Base-by-base conservation (phyloP, 1,284 basidiomycete species). In the Boletus holoroseus region DNA sequence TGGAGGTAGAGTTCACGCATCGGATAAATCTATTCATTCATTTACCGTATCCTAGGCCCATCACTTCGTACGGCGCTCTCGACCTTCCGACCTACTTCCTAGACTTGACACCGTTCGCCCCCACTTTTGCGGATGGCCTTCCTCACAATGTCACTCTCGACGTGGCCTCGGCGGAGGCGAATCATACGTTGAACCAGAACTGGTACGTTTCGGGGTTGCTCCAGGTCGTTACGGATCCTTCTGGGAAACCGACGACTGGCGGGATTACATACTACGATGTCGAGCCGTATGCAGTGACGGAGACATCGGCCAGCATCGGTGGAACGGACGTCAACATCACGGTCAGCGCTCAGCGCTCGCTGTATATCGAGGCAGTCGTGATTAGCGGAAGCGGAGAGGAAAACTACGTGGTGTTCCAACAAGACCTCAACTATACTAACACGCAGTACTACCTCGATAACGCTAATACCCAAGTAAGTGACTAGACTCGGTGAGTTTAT, bases 51-150 rank as follows among this genome's bases (percentile, higher is more conserved):
- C 6, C 26, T 39, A 85, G 87, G 53, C 89, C 89, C 0, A 86
- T 90, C 61, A 78, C 83, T 3, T 81, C 87, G 2, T 90, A 86
- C 59, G 87, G 88, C 11, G 85, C 88, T 2, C 71, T 88, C 32
- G 85, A 91, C 58, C 74, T 88, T 26, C 88, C 89, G 1, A 86
- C 82, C 2, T 90, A 91, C 67, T 82, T 82, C 61, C 61, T 91
- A 36, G 89, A 91, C 64, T 69, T 90, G 46, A 88, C 88, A 13
- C 86, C 88, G 1, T 91, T 91, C 64, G 74, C 87, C 1, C 86
- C 85, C 5, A 60, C 81, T 18, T 73, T 92, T 34, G 75, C 83
- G 1, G 87, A 91, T 59, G 83, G 82, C 1, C 64, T 76, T 20
- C 70, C 82, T 18, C 88, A 91, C 63, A 79, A 69, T 34, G 77